phyloP scores from a whole-genome alignment of 1,284 basidiomycete species.

The Cryptococcus sp. region DNA sequence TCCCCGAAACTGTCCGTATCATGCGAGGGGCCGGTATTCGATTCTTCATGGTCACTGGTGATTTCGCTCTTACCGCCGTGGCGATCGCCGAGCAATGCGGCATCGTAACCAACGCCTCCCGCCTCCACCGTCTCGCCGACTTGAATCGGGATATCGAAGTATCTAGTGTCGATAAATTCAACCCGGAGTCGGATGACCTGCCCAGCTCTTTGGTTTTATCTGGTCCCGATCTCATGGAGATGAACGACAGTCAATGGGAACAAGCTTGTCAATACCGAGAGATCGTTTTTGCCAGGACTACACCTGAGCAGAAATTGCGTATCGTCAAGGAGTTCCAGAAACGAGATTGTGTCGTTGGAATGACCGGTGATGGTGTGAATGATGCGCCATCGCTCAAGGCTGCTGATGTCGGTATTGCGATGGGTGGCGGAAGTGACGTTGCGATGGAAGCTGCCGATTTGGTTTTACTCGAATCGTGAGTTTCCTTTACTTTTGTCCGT shows the following conservation, averaged over 20 bases:
- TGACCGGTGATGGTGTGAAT: conserved; percentile 66
- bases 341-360: conserved; percentile 56
- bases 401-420: conserved; percentile 53
- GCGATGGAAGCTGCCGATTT: conserved; percentile 49
- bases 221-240: conserved; percentile 54
- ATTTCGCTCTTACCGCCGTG: conserved; percentile 51
- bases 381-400: conserved; percentile 59
- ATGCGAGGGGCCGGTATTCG: conserved; percentile 61
- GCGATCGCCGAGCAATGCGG: conserved; percentile 62
- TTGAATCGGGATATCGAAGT: conserved; percentile 35
- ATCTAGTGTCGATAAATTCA: conserved; percentile 17
- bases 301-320: conserved; percentile 66
- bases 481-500: background rate
- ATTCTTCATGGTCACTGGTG: conserved; percentile 67
- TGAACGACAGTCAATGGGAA: conserved; percentile 55
- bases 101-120: conserved; percentile 54
- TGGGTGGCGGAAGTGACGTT: conserved; percentile 51
- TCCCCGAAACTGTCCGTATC: conserved; percentile 53
- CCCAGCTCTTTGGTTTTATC: conserved; percentile 48
- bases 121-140: conserved; percentile 50
- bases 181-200: conserved; percentile 14
- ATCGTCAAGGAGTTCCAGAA: conserved; percentile 62
- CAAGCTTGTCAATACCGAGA: conserved; percentile 58
- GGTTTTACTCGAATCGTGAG: conserved; percentile 41
- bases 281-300: conserved; percentile 68